Evolutionary conservation across 192 early-diverging fungal genomes (phyloP).

Genomic region (Polychytrium aggregatum): DNA sequence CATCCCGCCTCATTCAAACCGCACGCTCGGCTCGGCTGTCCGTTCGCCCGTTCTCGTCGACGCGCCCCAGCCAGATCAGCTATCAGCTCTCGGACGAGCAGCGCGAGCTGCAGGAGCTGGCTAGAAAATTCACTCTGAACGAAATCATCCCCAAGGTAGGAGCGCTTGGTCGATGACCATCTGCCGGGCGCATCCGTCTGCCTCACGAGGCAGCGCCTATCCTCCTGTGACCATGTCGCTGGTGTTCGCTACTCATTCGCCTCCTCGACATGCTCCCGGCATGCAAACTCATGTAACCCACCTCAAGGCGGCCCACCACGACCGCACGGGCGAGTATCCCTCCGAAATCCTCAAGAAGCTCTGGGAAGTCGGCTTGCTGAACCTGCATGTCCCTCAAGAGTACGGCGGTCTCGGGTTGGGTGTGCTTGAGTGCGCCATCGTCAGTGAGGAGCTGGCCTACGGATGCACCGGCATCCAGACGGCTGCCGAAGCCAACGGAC

Average conservation of each 20-base stretch:
- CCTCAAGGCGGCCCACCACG: constrained; percentile 78
- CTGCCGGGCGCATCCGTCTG: too few species aligned
- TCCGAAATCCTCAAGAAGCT: constrained; percentile 51
- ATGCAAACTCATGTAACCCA: neutral
- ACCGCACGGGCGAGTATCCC: constrained; percentile 89
- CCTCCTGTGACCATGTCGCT: too few species aligned
- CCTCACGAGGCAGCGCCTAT: too few species aligned
- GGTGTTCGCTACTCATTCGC: too few species aligned
- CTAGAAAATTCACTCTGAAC: constrained; percentile 78
- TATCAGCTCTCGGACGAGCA: constrained; percentile 78
- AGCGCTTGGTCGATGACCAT: neutral
- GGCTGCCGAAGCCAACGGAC: constrained; percentile 90
- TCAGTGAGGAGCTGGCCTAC: constrained; percentile 86
- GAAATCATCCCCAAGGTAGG: constrained; percentile 65
- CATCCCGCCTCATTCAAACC: too few species aligned
- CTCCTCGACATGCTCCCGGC: too few species aligned
- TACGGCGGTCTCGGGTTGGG: constrained; percentile 85
- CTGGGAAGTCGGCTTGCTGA: constrained; percentile 89
- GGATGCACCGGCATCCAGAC: constrained; percentile 95
- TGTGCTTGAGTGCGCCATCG: constrained; percentile 73
- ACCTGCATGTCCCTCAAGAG: constrained; percentile 74
- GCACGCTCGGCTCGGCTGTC: too few species aligned
- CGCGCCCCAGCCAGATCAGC: too few species aligned
- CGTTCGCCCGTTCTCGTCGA: too few species aligned
- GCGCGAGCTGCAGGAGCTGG: constrained; percentile 74